Percentiles rank a stretch among this genome's conserved stretches.
Conservation (phyloP, 1,284 basidiomycete genomes). For the Tetrapyrgos nigripes region DNA sequence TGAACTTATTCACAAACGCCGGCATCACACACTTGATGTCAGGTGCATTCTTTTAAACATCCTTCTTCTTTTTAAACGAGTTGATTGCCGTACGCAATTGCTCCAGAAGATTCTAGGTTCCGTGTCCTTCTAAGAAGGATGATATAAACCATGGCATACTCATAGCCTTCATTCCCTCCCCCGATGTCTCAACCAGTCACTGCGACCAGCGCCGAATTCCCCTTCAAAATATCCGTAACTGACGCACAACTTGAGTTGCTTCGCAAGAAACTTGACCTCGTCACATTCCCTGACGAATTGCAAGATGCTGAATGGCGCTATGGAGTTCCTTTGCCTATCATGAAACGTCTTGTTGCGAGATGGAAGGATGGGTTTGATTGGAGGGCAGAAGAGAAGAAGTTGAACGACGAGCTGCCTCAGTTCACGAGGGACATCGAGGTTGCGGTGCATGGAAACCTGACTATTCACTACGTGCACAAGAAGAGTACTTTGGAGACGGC, state of each 20-base stretch:
- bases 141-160: too few species aligned
- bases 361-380: conserved; percentile 52
- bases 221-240: conserved; percentile 36
- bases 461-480: conserved; percentile 7
- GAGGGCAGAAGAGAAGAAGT: conserved; percentile 40
- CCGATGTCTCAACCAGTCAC: too few species aligned
- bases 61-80: too few species aligned
- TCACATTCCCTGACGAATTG: conserved; percentile 48
- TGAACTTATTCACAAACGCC: too few species aligned
- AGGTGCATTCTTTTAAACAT: too few species aligned
- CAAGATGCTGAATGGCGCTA: conserved; percentile 43
- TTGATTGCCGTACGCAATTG: too few species aligned
- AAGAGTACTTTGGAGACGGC: conserved; percentile 38
- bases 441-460: neutral
- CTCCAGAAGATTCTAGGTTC: too few species aligned
- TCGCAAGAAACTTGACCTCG: conserved; percentile 35
- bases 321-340: conserved; percentile 45
- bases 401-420: conserved; percentile 45
- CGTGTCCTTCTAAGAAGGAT: too few species aligned
- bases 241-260: conserved; percentile 35
- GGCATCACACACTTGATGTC: too few species aligned
- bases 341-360: conserved; percentile 40
- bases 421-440: conserved; percentile 5
- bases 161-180: too few species aligned
- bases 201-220: conserved; percentile 16